Evolutionary conservation across 805 yeast species (phyloP).

Genomic region (Candida insectorum): DNA sequence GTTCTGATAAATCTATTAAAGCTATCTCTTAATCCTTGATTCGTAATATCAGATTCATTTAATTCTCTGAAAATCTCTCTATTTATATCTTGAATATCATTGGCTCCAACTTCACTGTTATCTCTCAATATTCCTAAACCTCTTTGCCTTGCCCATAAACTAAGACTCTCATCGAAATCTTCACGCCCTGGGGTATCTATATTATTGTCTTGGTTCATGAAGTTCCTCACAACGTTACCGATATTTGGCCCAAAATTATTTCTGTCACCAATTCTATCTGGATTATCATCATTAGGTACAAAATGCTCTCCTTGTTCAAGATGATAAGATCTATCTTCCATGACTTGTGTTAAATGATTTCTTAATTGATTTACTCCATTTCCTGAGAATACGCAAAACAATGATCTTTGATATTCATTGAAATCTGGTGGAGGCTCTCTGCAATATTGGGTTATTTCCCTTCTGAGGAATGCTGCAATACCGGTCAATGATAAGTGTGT

Average conservation of each 20-base stretch:
- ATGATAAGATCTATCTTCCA: constrained; percentile 33
- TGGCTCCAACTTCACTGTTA: constrained; percentile 11
- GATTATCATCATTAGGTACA: too few relatives aligned
- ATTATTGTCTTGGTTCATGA: constrained; percentile 14
- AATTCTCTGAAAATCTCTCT: constrained; percentile 29
- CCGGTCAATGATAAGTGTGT: constrained; percentile 94
- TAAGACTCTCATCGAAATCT: constrained; percentile 23
- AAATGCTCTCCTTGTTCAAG: constrained; percentile 20
- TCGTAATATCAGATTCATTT: constrained; percentile 25
- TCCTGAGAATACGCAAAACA: constrained; percentile 93
- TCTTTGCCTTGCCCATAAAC: constrained; percentile 25
- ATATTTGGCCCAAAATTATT: too few relatives aligned
- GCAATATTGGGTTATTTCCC: constrained; percentile 82
- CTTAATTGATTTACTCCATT: constrained; percentile 78
- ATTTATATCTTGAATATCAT: constrained; percentile 24
- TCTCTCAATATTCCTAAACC: constrained; percentile 25
- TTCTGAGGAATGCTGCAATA: constrained; percentile 79
- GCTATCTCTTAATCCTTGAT: constrained; percentile 33
- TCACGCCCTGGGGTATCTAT: too few relatives aligned
- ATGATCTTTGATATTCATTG: constrained; percentile 75
- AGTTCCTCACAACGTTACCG: too few relatives aligned
- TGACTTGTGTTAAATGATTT: constrained; percentile 53
- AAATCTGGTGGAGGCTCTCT: constrained; percentile 92
- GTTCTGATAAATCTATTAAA: constrained; percentile 25
- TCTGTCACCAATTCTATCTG: neutral